Conservation (phyloP, 2,329 filamentous ascomycete genomes). For the Lecanicillium sp. region DNA sequence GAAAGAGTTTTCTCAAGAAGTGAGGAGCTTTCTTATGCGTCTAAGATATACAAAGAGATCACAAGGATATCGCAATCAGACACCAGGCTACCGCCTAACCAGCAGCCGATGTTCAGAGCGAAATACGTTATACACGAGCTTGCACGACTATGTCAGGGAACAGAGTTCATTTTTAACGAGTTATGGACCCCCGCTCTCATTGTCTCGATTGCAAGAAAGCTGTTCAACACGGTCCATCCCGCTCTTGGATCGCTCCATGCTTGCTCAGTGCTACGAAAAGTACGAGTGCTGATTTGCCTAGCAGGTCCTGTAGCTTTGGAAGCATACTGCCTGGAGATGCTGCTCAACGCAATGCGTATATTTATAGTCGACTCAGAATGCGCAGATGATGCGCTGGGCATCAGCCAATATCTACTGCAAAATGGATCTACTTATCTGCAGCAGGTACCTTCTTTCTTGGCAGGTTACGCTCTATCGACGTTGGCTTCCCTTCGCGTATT, state of each 20-base stretch:
- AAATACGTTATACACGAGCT: constrained; percentile 72
- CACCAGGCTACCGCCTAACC: constrained; percentile 62
- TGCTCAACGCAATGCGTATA: constrained; percentile 70
- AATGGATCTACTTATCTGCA: constrained; percentile 60
- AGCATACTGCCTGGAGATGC: constrained; percentile 85
- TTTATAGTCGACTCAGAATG: constrained; percentile 81
- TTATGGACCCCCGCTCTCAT: constrained; percentile 75
- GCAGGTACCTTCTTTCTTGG: constrained; percentile 66
- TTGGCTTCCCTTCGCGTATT: constrained; percentile 74
- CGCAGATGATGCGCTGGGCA: constrained; percentile 81
- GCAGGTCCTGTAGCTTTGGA: constrained; percentile 66
- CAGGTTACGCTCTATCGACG: constrained; percentile 73
- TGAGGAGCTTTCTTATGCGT: constrained; percentile 52
- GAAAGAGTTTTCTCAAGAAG: constrained; percentile 61
- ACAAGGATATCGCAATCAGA: constrained; percentile 60
- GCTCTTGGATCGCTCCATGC: constrained; percentile 82
- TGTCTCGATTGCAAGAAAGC: constrained; percentile 65
- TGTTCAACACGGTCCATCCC: constrained; percentile 75
- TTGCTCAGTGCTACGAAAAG: constrained; percentile 78
- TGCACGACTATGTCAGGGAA: constrained; percentile 68
- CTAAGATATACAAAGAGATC: constrained; percentile 62
- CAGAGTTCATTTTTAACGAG: constrained; percentile 54
- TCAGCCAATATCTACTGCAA: constrained; percentile 76
- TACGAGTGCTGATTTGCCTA: constrained; percentile 73
- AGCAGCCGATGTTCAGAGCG: constrained; percentile 81